Evolutionary conservation across 345 rosid genomes (phyloP), one percentile per base, ranked within the genome.

Genomic region (Pistacia atlantica): DNA sequence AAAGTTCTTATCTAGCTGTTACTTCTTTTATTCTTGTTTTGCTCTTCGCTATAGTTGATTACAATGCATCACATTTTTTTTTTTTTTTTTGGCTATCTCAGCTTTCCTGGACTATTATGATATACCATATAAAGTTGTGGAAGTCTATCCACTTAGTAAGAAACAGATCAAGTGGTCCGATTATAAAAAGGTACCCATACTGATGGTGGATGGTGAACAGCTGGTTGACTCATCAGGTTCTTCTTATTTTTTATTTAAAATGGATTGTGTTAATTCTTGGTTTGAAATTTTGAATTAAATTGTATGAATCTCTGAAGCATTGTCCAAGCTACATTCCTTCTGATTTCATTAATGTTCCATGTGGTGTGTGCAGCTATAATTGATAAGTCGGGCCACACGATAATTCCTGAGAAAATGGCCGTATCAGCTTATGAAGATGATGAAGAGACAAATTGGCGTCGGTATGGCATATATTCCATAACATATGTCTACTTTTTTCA

Each of bases 91-190:
- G 16, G 64, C 17, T n/a, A 8, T 20, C 46, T 74, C 87, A 94
- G 98, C 97, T 4, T 90, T 93, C 84, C 81, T 90, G 90, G 98
- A 92, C 84, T 93, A 79, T 77, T 80, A 93, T 74, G 88, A 88
- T 68, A 89, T 93, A 63, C 93, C 98, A 1, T 91, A 95, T 90
- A 91, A 89, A 86, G 84, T 93, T 80, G 92, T 95, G 83, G 99
- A 95, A 83, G 99, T 95, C 78, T 88, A 93, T 80, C 96, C 99
- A 22, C 82, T 95, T 54, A 88, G 78, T 73, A 95, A 93, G 77
- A 93, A 93, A 79, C 97, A 95, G 87, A 89, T 95, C 73, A 95
- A 91, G 88, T 95, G 95, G 97, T 93, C 98, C 82, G 93, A 90
- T 57, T 93, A 91, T 82, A 91, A 89, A 89, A 95, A 95, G 83